phyloP scores from a whole-genome alignment of 2,329 filamentous ascomycete genomes.

The Didymella keratinophila region DNA sequence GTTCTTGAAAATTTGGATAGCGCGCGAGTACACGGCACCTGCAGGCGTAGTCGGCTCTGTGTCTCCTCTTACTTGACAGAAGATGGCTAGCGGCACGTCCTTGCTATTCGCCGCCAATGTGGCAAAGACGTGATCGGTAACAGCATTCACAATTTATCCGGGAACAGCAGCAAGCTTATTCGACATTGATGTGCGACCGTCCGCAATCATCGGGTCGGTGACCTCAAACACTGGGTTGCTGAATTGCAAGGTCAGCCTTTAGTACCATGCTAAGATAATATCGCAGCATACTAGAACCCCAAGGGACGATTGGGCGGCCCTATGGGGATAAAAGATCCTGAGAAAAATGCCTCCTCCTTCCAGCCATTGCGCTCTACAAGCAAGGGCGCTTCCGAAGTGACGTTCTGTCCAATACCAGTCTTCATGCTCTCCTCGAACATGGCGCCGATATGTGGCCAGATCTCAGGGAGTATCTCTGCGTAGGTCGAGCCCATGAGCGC shows the following conservation, averaged over 20 bases:
- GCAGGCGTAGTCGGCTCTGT: slow-evolving; percentile 1
- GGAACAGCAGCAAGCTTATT: slow-evolving; percentile 34
- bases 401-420: slow-evolving; percentile 28
- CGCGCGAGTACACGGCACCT: background rate
- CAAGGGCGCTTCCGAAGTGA: slow-evolving; percentile 25
- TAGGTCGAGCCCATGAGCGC: slow-evolving; percentile 37
- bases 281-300: slow-evolving; percentile 31
- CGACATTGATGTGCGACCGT: slow-evolving; percentile 35
- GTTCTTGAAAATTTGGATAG: background rate
- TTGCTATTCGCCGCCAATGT: slow-evolving; percentile 29
- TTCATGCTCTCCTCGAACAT: slow-evolving; percentile 29
- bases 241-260: background rate
- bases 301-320: slow-evolving; percentile 25
- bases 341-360: slow-evolving; percentile 37
- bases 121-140: slow-evolving; percentile 28
- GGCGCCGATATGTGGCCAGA: slow-evolving; percentile 26
- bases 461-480: slow-evolving; percentile 30
- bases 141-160: slow-evolving; percentile 18
- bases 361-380: slow-evolving; percentile 34
- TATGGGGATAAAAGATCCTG: slow-evolving; percentile 36
- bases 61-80: slow-evolving; percentile 28
- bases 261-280: no score
- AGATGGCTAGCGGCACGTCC: slow-evolving; percentile 37
- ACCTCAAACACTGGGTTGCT: slow-evolving; percentile 38
- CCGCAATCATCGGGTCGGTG: slow-evolving; percentile 32